A percentile compares a stretch with the other conserved stretches of the same genome.
These are phyloP conservation scores for Pythium graminicola DNA, from an alignment of 352 stramenopile species.

Conservation along the genomic window DNA sequence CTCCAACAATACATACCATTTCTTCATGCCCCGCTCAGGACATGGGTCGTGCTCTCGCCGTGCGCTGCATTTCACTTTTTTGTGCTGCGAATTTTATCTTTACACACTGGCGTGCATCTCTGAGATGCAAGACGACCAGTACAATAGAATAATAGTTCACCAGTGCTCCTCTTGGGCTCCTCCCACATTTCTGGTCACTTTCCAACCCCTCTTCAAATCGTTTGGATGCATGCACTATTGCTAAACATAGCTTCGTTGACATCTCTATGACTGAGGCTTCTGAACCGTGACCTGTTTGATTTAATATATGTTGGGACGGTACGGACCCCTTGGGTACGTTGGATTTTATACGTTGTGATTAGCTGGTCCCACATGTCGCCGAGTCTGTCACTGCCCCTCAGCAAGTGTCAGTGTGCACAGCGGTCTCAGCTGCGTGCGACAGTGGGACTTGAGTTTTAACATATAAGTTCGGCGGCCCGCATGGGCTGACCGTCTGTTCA, in stretches of 20 bases:
- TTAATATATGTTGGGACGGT: conserved; percentile 23
- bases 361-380: conserved; percentile 4
- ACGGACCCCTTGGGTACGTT: background rate
- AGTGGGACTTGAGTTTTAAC: conserved; percentile 20
- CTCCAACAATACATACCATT: conserved; percentile 6
- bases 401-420: no score
- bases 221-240: background rate
- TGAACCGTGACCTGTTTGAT: background rate
- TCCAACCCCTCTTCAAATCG: background rate
- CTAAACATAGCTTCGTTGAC: background rate
- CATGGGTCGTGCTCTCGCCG: background rate
- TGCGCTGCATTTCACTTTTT: background rate
- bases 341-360: conserved; percentile 14
- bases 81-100: background rate
- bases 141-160: background rate
- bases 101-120: no score
- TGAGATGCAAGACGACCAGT: no score
- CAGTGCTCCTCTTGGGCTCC: background rate
- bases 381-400: background rate
- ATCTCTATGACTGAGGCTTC: background rate
- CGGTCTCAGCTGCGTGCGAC: conserved; percentile 2
- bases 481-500: conserved; percentile 6
- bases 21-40: background rate
- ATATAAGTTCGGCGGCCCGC: no score
- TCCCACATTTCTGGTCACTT: background rate